These are phyloP conservation scores for Eucalyptus regnans DNA, from an alignment of 345 rosid genomes.

Conservation along the genomic window DNA sequence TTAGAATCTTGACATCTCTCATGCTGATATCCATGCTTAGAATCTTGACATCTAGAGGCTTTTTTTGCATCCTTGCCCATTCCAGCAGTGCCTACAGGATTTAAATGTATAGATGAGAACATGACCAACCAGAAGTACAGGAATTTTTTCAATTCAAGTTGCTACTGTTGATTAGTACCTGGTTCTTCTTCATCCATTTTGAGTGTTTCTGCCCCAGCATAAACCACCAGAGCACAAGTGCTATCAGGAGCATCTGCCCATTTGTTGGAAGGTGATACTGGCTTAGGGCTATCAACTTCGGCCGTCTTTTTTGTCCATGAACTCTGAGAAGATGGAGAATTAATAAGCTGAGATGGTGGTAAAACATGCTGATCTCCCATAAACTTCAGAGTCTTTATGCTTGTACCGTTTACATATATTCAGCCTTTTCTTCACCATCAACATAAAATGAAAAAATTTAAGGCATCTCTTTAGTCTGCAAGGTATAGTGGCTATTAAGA, in stretches of 20 bases:
- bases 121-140: conserved; percentile 8
- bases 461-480: background rate
- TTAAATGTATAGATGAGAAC: background rate
- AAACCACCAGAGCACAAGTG: conserved; percentile 55
- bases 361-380: background rate
- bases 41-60: conserved; percentile 1
- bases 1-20: background rate
- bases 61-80: background rate
- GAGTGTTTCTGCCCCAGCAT: conserved; percentile 32
- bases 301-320: conserved; percentile 55
- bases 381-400: background rate
- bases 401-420: background rate
- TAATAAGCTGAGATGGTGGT: background rate
- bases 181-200: conserved; percentile 2
- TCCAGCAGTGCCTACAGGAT: background rate
- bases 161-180: conserved; percentile 14
- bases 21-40: conserved; percentile 1
- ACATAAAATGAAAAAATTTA: background rate
- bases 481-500: background rate
- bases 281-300: conserved; percentile 35
- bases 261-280: conserved; percentile 24
- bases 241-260: conserved; percentile 52
- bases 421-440: background rate
- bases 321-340: conserved; percentile 23
- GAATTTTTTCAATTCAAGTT: conserved; percentile 12